Base-by-base conservation (phyloP, 768 basidiomycete genomes). In the Rhodotorula paludigena region DNA sequence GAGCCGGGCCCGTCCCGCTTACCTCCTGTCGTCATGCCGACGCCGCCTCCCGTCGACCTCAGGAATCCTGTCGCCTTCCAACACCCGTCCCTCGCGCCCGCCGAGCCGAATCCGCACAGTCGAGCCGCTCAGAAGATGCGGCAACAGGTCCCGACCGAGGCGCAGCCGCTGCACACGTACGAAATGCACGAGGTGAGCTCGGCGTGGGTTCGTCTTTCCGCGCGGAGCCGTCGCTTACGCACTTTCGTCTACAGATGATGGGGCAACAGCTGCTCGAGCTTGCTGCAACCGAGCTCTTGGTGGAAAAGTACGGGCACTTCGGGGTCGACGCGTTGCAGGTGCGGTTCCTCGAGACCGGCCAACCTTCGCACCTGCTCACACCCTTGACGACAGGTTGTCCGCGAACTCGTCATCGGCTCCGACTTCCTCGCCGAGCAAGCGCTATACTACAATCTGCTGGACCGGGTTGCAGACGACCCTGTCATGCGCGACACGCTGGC, bases 231-330 rank as follows among this genome's bases (percentile, higher is more conserved):
- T 16, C 21, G 10, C 44, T 35, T 8, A 36, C 32, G 0, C 33
- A 5, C 42, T n/a, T n/a, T n/a, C n/a, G n/a, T n/a, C n/a, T n/a
- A 18, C 21, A 58, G 57, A 23, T 35, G 2, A 2, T 58, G 15
- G 57, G 57, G 15, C 33, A 44, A 5, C 7, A 47, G 8, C 5
- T 58, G 8, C 12, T 58, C 42, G 33, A 55, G 16, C n/a, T 57
- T 25, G 41, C 33, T 3, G 23, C 61, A 32, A 60, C 47, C 9
- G 65, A 66, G 41, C 39, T 66, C 8, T 39, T 66, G 21, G 15
- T n/a, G 25, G 48, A 66, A 15, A 39, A 66, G 39, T 51, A 57
- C 54, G 23, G 15, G 0, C 0, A 25, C 1, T 14, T 67, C 5
- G n/a, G 16, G 10, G 25, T 45, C 7, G 25, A 30, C 1, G 55